These are phyloP conservation scores for Tritrichomonas musculus DNA, from an alignment of 208 protist species.

Conservation along the genomic window DNA sequence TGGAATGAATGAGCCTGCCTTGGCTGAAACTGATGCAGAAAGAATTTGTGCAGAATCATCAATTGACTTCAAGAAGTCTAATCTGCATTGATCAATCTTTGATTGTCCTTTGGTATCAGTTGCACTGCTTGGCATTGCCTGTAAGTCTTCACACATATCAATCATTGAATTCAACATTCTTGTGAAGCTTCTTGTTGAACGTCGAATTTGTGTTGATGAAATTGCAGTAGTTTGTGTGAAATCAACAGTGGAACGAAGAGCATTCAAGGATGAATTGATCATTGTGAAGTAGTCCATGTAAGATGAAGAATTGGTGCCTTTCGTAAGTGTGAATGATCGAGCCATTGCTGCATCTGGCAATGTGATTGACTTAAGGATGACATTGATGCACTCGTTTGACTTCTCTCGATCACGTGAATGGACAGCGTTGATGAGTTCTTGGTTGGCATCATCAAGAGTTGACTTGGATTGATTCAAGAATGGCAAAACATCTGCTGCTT, in stretches of 20 bases:
- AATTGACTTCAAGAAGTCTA: not conserved
- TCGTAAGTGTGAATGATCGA: not conserved
- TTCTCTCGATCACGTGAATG: not conserved
- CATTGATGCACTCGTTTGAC: not conserved
- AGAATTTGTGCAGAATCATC: not conserved
- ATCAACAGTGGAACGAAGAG: not conserved
- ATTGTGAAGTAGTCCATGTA: not conserved
- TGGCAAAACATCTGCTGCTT: not conserved
- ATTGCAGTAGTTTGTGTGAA: not conserved
- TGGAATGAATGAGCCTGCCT: not conserved
- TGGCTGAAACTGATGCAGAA: not conserved
- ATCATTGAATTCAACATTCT: not conserved
- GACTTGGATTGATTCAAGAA: not conserved
- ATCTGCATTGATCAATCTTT: not conserved
- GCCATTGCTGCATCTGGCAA: not conserved
- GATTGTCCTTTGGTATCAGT: not conserved
- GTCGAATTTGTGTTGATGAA: not conserved
- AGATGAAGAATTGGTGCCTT: not conserved
- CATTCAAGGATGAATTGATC: not conserved
- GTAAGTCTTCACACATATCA: not conserved
- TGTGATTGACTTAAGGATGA: not conserved
- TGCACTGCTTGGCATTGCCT: not conserved
- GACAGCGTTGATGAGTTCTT: not conserved
- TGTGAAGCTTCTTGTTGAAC: not conserved
- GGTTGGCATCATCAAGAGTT: not conserved